phyloP scores from a whole-genome alignment of 352 stramenopile genomes.

The Hyaloperonospora arabidopsidis region DNA sequence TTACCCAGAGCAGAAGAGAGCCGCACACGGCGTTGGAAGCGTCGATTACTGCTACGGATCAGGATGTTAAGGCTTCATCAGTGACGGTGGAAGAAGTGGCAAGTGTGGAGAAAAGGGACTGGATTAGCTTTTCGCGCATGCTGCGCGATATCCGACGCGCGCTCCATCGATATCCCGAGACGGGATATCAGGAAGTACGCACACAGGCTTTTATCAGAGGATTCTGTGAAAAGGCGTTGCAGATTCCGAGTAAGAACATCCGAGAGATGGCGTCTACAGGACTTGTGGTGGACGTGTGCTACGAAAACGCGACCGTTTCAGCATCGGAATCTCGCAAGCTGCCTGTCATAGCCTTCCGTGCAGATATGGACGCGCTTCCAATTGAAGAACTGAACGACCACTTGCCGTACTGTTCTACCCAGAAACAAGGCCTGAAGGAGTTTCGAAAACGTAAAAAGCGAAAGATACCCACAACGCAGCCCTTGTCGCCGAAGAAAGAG shows the following conservation, averaged over 20 bases:
- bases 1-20: conserved; percentile 30
- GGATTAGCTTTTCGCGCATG: conserved; percentile 62
- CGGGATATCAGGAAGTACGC: conserved; percentile 85
- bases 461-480: conserved; percentile 24
- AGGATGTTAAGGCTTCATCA: not conserved
- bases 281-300: conserved; percentile 87
- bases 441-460: conserved; percentile 60
- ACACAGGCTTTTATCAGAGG: conserved; percentile 82
- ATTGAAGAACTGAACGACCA: conserved; percentile 84
- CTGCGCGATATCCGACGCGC: conserved; percentile 70
- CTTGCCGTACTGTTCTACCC: conserved; percentile 67
- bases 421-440: conserved; percentile 52
- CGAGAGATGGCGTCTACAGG: conserved; percentile 76
- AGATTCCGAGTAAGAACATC: conserved; percentile 69
- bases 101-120: conserved; percentile 34
- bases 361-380: conserved; percentile 94
- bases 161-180: conserved; percentile 88
- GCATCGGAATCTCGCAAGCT: conserved; percentile 46
- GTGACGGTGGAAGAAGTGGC: conserved; percentile 1
- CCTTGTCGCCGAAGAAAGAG: conserved; percentile 12
- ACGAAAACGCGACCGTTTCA: conserved; percentile 47
- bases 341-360: conserved; percentile 87
- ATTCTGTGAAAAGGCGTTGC: conserved; percentile 76
- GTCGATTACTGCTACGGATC: conserved; percentile 9
- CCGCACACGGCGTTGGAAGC: conserved; percentile 6